Percentiles rank a stretch among this genome's conserved stretches.
Conservation (phyloP, 2,329 filamentous ascomycete genomes). For the Phyllosticta capitalensis region DNA sequence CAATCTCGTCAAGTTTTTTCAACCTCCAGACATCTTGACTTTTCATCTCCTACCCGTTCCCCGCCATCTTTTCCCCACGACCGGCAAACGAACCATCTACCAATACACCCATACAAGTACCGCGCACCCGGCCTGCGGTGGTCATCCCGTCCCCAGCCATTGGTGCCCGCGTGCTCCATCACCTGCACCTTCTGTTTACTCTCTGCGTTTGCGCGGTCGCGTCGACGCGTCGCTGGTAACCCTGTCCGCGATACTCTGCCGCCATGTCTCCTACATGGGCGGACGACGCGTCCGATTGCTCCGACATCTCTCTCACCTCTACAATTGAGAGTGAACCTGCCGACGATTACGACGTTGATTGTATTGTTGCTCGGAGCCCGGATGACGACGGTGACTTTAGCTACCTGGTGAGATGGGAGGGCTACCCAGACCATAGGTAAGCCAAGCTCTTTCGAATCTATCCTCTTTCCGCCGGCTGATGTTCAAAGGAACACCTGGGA, state of each 20-base stretch:
- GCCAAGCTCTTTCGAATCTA: not conserved
- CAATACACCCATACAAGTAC: not conserved
- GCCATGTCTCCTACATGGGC: not conserved
- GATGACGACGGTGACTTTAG: slow-evolving; percentile 23
- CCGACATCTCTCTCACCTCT: slow-evolving; percentile 49
- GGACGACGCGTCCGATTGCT: slow-evolving; percentile 14
- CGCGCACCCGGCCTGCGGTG: too few relatives aligned
- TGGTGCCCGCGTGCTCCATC: too few relatives aligned
- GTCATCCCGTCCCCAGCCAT: too few relatives aligned
- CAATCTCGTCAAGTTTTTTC: too few relatives aligned
- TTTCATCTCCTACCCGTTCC: too few relatives aligned
- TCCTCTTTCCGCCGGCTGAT: not conserved
- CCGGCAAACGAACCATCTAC: too few relatives aligned
- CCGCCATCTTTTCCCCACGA: too few relatives aligned
- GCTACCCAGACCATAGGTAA: slow-evolving; percentile 40
- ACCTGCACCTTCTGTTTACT: not conserved
- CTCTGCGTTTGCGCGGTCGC: not conserved
- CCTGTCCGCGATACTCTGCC: not conserved
- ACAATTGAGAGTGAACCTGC: slow-evolving; percentile 24
- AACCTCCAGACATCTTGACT: too few relatives aligned
- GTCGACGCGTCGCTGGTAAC: not conserved
- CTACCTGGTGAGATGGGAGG: slow-evolving; percentile 58
- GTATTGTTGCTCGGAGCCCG: slow-evolving; percentile 28
- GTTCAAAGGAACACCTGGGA: not conserved
- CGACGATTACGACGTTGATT: slow-evolving; percentile 17